Conservation (phyloP, 2,329 filamentous ascomycete genomes). For the Cladorrhinum sp. region DNA sequence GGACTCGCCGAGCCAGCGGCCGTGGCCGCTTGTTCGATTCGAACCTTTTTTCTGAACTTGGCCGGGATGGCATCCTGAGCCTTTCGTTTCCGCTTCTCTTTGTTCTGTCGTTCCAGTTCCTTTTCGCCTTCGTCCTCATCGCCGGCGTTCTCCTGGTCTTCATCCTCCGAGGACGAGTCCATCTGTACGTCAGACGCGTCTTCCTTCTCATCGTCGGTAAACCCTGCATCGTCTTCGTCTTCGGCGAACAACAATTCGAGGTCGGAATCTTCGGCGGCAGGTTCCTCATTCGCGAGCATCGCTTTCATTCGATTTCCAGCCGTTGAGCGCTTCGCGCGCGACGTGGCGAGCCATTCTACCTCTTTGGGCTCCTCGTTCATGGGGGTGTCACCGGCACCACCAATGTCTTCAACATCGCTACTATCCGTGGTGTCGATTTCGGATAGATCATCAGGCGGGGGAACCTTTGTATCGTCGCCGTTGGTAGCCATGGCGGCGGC, state of each 20-base stretch:
- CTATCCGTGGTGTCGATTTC: conserved; percentile 38
- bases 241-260: conserved; percentile 75
- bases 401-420: conserved; percentile 32
- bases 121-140: conserved; percentile 83
- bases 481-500: conserved; percentile 24
- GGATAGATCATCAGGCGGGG: conserved; percentile 35
- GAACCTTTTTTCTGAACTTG: conserved; percentile 71
- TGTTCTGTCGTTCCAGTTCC: conserved; percentile 75
- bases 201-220: conserved; percentile 64
- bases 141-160: conserved; percentile 66
- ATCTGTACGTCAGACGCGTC: conserved; percentile 75
- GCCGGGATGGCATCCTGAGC: conserved; percentile 70
- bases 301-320: conserved; percentile 81
- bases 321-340: conserved; percentile 71
- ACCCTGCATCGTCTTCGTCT: conserved; percentile 65
- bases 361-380: conserved; percentile 25
- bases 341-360: conserved; percentile 69
- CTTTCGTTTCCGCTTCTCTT: conserved; percentile 76
- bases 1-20: conserved; percentile 35
- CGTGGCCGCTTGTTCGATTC: conserved; percentile 57
- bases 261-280: conserved; percentile 51
- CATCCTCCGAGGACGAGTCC: conserved; percentile 80
- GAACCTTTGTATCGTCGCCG: conserved; percentile 20
- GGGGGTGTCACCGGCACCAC: conserved; percentile 25
- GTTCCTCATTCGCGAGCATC: conserved; percentile 71